Percentiles rank a stretch among this genome's conserved stretches.
phyloP scores from a whole-genome alignment of 129 eudicot species.

The Tagetes erecta region DNA sequence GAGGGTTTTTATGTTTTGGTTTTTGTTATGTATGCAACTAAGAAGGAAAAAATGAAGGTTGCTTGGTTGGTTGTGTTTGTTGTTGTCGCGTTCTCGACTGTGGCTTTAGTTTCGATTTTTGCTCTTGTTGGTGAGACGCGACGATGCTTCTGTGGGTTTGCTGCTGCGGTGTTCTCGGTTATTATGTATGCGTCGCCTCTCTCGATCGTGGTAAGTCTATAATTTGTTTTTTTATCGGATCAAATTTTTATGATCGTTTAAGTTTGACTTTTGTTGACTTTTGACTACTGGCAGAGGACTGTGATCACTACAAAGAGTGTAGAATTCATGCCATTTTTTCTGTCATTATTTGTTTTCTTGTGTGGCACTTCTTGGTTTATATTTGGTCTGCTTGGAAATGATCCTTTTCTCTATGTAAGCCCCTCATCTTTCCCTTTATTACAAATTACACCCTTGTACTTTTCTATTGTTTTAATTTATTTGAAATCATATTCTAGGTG shows the following conservation, averaged over 20 bases:
- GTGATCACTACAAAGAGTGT: conserved; percentile 79
- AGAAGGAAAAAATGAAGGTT: conserved; percentile 69
- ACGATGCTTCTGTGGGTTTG: conserved; percentile 74
- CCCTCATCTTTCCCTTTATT: conserved; percentile 14
- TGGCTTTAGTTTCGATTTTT: conserved; percentile 61
- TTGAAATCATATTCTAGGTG: conserved; percentile 42
- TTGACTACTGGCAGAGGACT: conserved; percentile 43
- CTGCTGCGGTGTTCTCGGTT: conserved; percentile 79
- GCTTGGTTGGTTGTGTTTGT: conserved; percentile 42
- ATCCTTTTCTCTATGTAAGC: conserved; percentile 73
- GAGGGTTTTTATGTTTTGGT: conserved; percentile 69
- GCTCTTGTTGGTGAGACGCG: conserved; percentile 61
- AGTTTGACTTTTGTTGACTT: not conserved
- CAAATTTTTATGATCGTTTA: not conserved
- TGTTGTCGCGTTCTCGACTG: conserved; percentile 45
- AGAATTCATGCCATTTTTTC: conserved; percentile 84
- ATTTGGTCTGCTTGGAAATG: conserved; percentile 81
- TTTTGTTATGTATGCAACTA: conserved; percentile 59
- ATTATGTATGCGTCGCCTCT: conserved; percentile 95
- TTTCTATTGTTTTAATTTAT: not conserved
- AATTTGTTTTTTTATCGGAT: too few species aligned
- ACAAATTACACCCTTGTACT: not conserved
- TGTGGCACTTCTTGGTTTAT: conserved; percentile 91
- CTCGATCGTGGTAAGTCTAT: conserved; percentile 58
- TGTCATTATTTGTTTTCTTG: conserved; percentile 67